phyloP scores from a whole-genome alignment of 2,329 filamentous ascomycete species.

The Drechmeria coniospora region DNA sequence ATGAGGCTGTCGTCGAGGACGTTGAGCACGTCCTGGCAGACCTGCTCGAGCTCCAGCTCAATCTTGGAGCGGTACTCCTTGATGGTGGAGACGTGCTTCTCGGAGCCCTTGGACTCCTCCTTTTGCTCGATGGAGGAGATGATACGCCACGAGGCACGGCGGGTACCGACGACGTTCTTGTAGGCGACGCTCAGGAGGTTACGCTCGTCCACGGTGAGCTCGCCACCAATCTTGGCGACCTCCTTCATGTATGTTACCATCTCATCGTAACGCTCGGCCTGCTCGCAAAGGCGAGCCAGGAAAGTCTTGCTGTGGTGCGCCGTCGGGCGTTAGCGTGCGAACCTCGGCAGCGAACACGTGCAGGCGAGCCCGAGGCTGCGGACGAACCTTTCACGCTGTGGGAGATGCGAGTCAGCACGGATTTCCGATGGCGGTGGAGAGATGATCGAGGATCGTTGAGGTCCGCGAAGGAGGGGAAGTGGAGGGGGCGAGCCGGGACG shows the following conservation, averaged over 20 bases:
- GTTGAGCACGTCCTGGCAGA: conserved; percentile 94
- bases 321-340: neutral
- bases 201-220: conserved; percentile 90
- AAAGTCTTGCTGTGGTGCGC: conserved; percentile 78
- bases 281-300: conserved; percentile 98
- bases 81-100: conserved; percentile 88
- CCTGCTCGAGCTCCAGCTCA: conserved; percentile 89
- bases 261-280: conserved; percentile 99
- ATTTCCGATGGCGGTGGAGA: too few relatives aligned
- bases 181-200: conserved; percentile 98
- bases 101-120: conserved; percentile 96
- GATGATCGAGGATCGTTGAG: too few relatives aligned
- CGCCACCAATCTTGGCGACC: conserved; percentile 75
- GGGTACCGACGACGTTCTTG: conserved; percentile 98
- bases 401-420: conserved; percentile 22
- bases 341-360: conserved; percentile 4
- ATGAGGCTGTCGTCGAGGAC: conserved; percentile 89
- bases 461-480: too few relatives aligned
- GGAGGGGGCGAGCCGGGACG: too few relatives aligned
- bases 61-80: conserved; percentile 98
- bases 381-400: conserved; percentile 54
- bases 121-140: conserved; percentile 99
- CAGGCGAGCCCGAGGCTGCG: conserved; percentile 6
- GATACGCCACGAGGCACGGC: conserved; percentile 97
- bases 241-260: conserved; percentile 99